These are phyloP conservation scores for Sordariomycetes sp. DNA, from an alignment of 2,329 filamentous ascomycete genomes.

Conservation along the genomic window DNA sequence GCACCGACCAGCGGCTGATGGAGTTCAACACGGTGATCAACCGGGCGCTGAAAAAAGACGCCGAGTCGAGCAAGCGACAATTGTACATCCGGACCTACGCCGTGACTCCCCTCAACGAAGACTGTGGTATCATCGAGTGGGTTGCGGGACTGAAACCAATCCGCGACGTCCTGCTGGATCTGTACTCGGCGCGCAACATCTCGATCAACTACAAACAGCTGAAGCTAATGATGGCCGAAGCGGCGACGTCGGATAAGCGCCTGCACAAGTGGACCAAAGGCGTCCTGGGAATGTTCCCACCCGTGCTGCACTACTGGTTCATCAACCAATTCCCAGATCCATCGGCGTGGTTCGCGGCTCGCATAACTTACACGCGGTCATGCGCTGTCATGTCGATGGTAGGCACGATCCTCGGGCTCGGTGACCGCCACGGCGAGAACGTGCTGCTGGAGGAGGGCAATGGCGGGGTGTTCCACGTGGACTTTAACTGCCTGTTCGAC, in stretches of 20 bases:
- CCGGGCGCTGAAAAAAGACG: constrained; percentile 79
- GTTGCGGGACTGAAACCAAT: constrained; percentile 92
- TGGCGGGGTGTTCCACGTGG: constrained; percentile 91
- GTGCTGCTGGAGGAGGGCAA: constrained; percentile 89
- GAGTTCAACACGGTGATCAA: constrained; percentile 99
- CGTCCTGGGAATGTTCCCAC: constrained; percentile 58
- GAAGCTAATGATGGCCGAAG: constrained; percentile 52
- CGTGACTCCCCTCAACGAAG: constrained; percentile 92
- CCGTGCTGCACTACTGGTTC: constrained; percentile 90
- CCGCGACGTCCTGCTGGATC: constrained; percentile 74
- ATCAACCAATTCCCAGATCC: constrained; percentile 90
- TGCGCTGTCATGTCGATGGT: constrained; percentile 99
- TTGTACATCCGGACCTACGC: constrained; percentile 96
- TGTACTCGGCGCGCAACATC: constrained; percentile 68
- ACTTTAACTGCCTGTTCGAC: constrained; percentile 99
- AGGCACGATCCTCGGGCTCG: constrained; percentile 84
- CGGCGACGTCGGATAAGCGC: constrained; percentile 44
- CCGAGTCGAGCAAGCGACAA: constrained; percentile 80
- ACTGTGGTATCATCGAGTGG: constrained; percentile 98
- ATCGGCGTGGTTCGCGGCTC: constrained; percentile 80
- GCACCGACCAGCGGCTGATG: constrained; percentile 96
- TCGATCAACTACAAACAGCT: constrained; percentile 59
- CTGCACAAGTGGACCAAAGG: constrained; percentile 60
- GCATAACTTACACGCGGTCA: constrained; percentile 82
- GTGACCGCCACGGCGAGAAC: constrained; percentile 95